phyloP scores from a whole-genome alignment of 441 rosid species.

The Hura crepitans region DNA sequence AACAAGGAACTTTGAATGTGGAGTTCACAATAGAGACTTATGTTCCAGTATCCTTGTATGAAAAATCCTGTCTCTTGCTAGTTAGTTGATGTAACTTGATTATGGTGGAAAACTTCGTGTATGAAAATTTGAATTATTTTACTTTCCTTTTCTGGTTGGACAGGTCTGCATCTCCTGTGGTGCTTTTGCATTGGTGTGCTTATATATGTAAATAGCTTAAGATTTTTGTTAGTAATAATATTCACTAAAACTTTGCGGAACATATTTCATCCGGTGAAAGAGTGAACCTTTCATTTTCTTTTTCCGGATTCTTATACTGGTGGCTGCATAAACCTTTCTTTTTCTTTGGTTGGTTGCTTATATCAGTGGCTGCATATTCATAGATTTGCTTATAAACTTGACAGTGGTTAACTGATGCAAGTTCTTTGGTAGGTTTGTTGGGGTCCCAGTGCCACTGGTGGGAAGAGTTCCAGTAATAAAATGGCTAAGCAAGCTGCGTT shows the following conservation, averaged over 20 bases:
- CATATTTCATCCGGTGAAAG: conserved; percentile 5
- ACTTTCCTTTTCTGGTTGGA: not conserved
- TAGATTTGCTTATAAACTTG: not conserved
- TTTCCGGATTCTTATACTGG: conserved; percentile 14
- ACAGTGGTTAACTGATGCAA: conserved; percentile 16
- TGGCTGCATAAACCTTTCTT: conserved; percentile 1
- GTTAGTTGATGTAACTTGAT: not conserved
- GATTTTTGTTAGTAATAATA: not conserved
- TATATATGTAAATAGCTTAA: not conserved
- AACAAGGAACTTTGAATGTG: conserved; percentile 1
- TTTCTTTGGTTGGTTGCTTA: conserved; percentile 19
- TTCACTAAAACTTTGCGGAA: not conserved
- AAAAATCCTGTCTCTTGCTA: conserved; percentile 6
- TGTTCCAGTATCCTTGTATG: not conserved
- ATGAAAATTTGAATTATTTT: not conserved
- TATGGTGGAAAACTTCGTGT: not conserved
- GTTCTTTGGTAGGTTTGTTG: conserved; percentile 52
- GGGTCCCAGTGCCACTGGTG: conserved; percentile 56
- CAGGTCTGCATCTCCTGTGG: not conserved
- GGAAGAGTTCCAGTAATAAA: conserved; percentile 76
- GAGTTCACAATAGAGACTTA: conserved; percentile 8
- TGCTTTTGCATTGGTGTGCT: conserved; percentile 1
- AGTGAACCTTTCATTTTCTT: conserved; percentile 13
- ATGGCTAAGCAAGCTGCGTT: conserved; percentile 82
- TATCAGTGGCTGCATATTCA: not conserved